Conservation (phyloP, 2,329 filamentous ascomycete genomes). For the Penicillium hesseltinei region DNA sequence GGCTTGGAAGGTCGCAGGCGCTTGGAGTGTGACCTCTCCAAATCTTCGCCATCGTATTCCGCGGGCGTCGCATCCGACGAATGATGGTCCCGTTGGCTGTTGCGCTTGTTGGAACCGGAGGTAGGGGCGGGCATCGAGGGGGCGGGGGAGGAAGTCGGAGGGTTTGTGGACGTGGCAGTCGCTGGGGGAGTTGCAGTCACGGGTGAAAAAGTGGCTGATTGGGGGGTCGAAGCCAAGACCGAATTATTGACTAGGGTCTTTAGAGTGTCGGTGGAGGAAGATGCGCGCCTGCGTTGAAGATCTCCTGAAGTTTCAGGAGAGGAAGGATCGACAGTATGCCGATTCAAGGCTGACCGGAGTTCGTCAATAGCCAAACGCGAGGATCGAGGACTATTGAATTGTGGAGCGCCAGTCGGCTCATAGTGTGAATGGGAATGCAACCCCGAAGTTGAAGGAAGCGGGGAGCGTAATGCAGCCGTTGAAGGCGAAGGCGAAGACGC, state of each 20-base stretch:
- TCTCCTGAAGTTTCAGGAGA: slow-evolving; percentile 35
- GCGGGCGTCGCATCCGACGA: slow-evolving; percentile 23
- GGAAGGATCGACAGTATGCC: slow-evolving; percentile 38
- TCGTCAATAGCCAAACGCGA: slow-evolving; percentile 42
- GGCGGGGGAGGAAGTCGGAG: slow-evolving; percentile 20
- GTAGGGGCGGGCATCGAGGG: slow-evolving; percentile 33
- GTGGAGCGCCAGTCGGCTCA: slow-evolving; percentile 31
- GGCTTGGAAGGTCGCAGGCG: slow-evolving; percentile 47
- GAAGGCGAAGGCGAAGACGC: slow-evolving; percentile 44
- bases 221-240: slow-evolving; percentile 19
- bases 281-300: slow-evolving; percentile 35
- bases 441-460: slow-evolving; percentile 21
- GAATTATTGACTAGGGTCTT: slow-evolving; percentile 9
- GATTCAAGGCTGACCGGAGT: slow-evolving; percentile 40
- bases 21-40: slow-evolving; percentile 44
- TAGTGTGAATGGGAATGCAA: slow-evolving; percentile 31
- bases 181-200: slow-evolving; percentile 11
- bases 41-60: slow-evolving; percentile 21
- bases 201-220: slow-evolving; percentile 17
- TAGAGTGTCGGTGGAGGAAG: slow-evolving; percentile 21
- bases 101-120: slow-evolving; percentile 36
- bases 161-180: slow-evolving; percentile 15
- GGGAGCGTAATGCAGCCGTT: slow-evolving; percentile 37
- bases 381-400: slow-evolving; percentile 35
- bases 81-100: slow-evolving; percentile 30